Percentiles rank a stretch among this genome's conserved stretches.
Conservation (phyloP, 768 basidiomycete species). For the Suillus fuscotomentosus region DNA sequence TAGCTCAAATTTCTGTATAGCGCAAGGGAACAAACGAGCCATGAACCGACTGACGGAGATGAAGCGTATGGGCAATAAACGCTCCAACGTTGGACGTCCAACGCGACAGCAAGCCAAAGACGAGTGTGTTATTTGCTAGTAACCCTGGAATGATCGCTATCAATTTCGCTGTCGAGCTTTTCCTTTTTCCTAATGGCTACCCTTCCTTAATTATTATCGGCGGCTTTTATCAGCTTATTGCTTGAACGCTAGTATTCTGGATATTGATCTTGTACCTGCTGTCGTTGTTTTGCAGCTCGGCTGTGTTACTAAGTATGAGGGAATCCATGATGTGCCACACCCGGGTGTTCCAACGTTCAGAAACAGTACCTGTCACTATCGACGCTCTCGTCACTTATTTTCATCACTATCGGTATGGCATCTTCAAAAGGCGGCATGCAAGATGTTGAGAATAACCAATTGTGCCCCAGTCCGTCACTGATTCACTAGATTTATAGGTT, state of each 20-base stretch:
- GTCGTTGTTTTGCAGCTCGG: constrained; percentile 14
- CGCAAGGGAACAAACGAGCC: constrained; percentile 97
- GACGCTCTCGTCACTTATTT: not conserved
- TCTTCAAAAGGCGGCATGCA: constrained; percentile 14
- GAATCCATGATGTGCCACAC: not conserved
- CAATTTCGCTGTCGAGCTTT: not conserved
- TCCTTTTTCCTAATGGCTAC: not conserved
- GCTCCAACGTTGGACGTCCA: constrained; percentile 75
- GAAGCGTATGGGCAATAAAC: constrained; percentile 84
- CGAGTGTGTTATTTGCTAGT: constrained; percentile 82
- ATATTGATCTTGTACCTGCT: constrained; percentile 13
- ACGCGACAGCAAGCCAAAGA: constrained; percentile 93
- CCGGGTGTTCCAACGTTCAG: not conserved
- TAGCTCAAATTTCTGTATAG: constrained; percentile 39
- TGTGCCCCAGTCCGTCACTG: not conserved
- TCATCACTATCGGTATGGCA: not conserved
- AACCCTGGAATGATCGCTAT: not conserved
- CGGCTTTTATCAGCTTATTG: not conserved
- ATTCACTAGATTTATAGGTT: constrained; percentile 29
- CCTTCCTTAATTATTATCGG: not conserved
- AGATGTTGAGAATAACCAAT: constrained; percentile 23
- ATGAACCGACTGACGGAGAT: constrained; percentile 96
- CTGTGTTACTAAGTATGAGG: not conserved
- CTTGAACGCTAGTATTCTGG: constrained; percentile 5
- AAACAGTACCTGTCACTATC: not conserved